These are phyloP conservation scores for Pyrus bretschneideri DNA, from an alignment of 306 rosid genomes.

Conservation along the genomic window DNA sequence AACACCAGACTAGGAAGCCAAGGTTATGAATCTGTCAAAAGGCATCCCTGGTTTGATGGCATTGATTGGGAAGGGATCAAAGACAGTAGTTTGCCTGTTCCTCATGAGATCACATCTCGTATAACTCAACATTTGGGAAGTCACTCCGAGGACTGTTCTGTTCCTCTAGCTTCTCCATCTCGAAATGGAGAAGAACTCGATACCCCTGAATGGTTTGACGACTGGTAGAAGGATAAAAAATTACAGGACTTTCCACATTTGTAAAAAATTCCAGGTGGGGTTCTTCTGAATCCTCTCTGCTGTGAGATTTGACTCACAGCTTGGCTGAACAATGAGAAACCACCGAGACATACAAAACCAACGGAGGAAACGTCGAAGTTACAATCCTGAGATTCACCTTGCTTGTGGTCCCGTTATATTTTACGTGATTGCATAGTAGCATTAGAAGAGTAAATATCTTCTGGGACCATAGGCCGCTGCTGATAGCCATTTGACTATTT, in stretches of 20 bases:
- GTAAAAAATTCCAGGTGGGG: slow-evolving; percentile 18
- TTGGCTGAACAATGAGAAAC: slow-evolving; percentile 14
- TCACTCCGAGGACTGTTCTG: slow-evolving; percentile 46
- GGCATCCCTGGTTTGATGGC: slow-evolving; percentile 86
- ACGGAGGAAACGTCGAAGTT: slow-evolving; percentile 2
- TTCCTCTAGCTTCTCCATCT: slow-evolving; percentile 38
- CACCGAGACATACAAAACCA: not conserved
- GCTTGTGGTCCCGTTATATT: slow-evolving; percentile 20
- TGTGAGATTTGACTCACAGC: slow-evolving; percentile 11
- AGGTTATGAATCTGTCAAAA: slow-evolving; percentile 54
- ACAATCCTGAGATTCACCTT: not conserved
- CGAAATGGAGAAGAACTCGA: slow-evolving; percentile 48
- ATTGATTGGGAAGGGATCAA: slow-evolving; percentile 71
- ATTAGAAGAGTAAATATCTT: slow-evolving; percentile 12
- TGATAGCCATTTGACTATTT: slow-evolving; percentile 24
- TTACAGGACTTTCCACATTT: slow-evolving; percentile 16
- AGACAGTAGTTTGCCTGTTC: slow-evolving; percentile 45
- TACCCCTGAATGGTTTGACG: slow-evolving; percentile 79
- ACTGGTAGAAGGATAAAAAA: slow-evolving; percentile 55
- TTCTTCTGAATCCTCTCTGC: not conserved
- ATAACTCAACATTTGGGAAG: slow-evolving; percentile 54
- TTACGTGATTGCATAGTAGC: slow-evolving; percentile 16
- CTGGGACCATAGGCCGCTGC: slow-evolving; percentile 19
- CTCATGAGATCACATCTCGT: slow-evolving; percentile 62
- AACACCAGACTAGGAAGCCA: slow-evolving; percentile 73